phyloP scores from a whole-genome alignment of 2,329 filamentous ascomycete species.

The Gyromitra esculenta region DNA sequence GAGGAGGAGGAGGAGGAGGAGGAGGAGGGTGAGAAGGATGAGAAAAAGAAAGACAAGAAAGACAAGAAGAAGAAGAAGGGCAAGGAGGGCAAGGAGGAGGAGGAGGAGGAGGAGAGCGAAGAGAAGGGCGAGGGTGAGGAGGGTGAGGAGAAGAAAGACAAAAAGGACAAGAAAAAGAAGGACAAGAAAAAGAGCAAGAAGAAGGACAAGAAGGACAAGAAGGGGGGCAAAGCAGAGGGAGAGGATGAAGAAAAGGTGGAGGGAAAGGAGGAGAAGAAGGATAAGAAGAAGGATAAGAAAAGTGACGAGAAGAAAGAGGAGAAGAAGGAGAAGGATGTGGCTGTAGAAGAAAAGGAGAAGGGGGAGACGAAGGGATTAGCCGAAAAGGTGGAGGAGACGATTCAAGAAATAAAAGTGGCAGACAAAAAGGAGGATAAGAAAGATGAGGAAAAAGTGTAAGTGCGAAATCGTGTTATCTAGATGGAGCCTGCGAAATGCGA shows the following conservation, averaged over 20 bases:
- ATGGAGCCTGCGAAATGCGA: neutral
- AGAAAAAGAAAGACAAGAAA: neutral
- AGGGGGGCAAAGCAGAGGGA: constrained; percentile 4
- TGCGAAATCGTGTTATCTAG: neutral
- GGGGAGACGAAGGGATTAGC: constrained; percentile 17
- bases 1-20: constrained; percentile 45
- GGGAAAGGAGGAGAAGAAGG: constrained; percentile 59
- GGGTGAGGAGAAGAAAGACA: neutral
- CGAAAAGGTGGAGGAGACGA: neutral
- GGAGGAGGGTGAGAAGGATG: neutral
- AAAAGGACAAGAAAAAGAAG: neutral
- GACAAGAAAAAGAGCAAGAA: constrained; percentile 10
- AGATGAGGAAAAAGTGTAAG: neutral
- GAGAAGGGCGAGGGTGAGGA: neutral
- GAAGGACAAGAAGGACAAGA: constrained; percentile 29
- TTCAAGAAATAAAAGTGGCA: too few relatives aligned
- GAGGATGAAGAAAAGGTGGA: constrained; percentile 22
- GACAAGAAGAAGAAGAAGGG: constrained; percentile 55
- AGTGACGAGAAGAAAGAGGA: constrained; percentile 52
- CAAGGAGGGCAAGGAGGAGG: constrained; percentile 56
- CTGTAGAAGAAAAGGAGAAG: neutral
- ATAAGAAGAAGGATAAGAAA: neutral
- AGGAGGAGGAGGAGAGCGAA: neutral
- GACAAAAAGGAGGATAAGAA: neutral
- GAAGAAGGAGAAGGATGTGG: constrained; percentile 48